Conservation (phyloP, 805 yeast species). For the Hanseniaspora taiwanica region DNA sequence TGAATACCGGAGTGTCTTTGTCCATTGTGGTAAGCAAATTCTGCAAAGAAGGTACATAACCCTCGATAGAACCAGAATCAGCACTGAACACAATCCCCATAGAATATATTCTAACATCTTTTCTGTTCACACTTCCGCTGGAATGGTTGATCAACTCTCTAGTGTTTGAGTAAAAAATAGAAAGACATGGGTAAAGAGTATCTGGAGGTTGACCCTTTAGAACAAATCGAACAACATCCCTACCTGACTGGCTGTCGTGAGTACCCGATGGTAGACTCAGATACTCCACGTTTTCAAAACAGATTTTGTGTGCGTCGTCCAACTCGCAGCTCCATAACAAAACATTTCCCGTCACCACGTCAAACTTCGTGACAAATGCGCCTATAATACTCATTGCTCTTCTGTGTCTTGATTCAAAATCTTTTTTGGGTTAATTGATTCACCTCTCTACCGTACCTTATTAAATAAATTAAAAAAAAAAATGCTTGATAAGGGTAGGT, state of each 20-base stretch:
- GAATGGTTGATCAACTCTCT: constrained; percentile 14
- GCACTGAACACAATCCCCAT: constrained; percentile 35
- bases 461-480: too few relatives aligned
- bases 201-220: constrained; percentile 17
- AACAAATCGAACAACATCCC: constrained; percentile 44
- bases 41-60: constrained; percentile 13
- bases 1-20: constrained; percentile 5
- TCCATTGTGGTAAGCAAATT: constrained; percentile 7
- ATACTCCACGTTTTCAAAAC: constrained; percentile 39
- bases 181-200: constrained; percentile 30
- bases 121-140: constrained; percentile 23
- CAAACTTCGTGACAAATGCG: constrained; percentile 21
- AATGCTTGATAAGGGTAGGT: too few relatives aligned
- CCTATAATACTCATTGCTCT: constrained; percentile 6
- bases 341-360: constrained; percentile 21
- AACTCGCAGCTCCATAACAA: constrained; percentile 22
- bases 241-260: constrained; percentile 29
- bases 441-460: too few relatives aligned
- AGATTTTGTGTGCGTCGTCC: constrained; percentile 6
- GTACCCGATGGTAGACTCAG: constrained; percentile 59
- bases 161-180: constrained; percentile 37
- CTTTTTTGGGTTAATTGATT: too few relatives aligned
- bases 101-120: constrained; percentile 45
- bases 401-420: too few relatives aligned
- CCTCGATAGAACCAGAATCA: constrained; percentile 5